These are phyloP conservation scores for Pseudogymnoascus sp. DNA, from an alignment of 2,329 filamentous ascomycete species.

Conservation along the genomic window DNA sequence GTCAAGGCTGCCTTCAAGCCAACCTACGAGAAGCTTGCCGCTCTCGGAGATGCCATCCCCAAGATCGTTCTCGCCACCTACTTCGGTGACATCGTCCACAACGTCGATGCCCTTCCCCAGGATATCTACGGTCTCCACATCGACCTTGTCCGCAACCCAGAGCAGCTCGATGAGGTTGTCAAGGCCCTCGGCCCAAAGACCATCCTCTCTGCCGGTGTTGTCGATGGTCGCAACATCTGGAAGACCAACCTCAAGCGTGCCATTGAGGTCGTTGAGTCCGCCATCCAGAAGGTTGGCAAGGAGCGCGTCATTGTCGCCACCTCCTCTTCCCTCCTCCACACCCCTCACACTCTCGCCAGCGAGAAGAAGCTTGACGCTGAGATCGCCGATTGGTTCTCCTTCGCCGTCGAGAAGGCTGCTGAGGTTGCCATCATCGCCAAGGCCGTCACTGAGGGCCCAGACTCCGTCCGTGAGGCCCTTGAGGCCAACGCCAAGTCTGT, in stretches of 20 bases:
- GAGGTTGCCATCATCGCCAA: slow-evolving; percentile 93
- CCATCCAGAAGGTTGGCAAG: slow-evolving; percentile 92
- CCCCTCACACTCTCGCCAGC: slow-evolving; percentile 91
- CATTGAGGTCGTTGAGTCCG: slow-evolving; percentile 82
- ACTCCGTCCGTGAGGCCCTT: slow-evolving; percentile 76
- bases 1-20: slow-evolving; percentile 97
- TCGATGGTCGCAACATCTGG: slow-evolving; percentile 99
- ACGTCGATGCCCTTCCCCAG: slow-evolving; percentile 80
- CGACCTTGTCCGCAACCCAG: slow-evolving; percentile 95
- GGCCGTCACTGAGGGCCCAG: slow-evolving; percentile 88
- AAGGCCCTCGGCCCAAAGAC: slow-evolving; percentile 80
- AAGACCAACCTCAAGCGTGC: slow-evolving; percentile 98
- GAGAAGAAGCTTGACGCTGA: slow-evolving; percentile 97
- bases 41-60: slow-evolving; percentile 71
- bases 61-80: slow-evolving; percentile 90
- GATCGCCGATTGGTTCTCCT: slow-evolving; percentile 97
- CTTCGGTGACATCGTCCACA: slow-evolving; percentile 99
- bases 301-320: slow-evolving; percentile 95
- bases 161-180: slow-evolving; percentile 85
- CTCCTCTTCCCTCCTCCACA: slow-evolving; percentile 96
- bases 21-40: slow-evolving; percentile 80
- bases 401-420: slow-evolving; percentile 86
- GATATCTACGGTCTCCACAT: slow-evolving; percentile 81
- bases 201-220: slow-evolving; percentile 87
- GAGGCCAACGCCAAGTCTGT: slow-evolving; percentile 96